Evolutionary conservation across 805 yeast genomes (phyloP).

Genomic region (Vanderwaltozyma verrucispora): DNA sequence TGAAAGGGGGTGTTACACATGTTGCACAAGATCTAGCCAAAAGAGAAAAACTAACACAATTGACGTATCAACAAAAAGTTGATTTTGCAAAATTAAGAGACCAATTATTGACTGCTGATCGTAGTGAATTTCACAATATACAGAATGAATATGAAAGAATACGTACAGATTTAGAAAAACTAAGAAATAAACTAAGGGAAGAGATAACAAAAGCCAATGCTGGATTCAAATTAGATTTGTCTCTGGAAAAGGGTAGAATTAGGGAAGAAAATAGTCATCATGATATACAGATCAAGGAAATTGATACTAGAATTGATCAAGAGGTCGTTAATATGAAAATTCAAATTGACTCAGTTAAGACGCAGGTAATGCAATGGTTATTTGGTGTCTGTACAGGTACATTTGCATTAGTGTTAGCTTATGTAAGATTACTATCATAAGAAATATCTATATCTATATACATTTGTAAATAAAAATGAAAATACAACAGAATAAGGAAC

Average conservation of each 20-base stretch:
- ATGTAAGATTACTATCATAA: slow-evolving; percentile 49
- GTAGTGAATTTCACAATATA: slow-evolving; percentile 70
- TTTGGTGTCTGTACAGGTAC: slow-evolving; percentile 99
- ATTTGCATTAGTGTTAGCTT: slow-evolving; percentile 86
- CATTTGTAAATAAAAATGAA: no score
- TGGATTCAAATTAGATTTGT: slow-evolving; percentile 81
- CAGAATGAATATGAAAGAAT: slow-evolving; percentile 82
- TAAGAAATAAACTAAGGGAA: slow-evolving; percentile 76
- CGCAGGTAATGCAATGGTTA: slow-evolving; percentile 97
- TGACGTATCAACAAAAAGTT: slow-evolving; percentile 91
- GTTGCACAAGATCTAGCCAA: slow-evolving; percentile 74
- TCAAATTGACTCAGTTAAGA: slow-evolving; percentile 90
- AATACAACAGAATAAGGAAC: no score
- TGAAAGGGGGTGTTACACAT: slow-evolving; percentile 69
- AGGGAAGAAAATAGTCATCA: slow-evolving; percentile 90
- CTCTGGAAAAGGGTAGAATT: slow-evolving; percentile 89
- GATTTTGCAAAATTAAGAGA: slow-evolving; percentile 93
- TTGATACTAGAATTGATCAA: slow-evolving; percentile 90
- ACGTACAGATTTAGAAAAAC: slow-evolving; percentile 73
- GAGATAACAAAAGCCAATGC: slow-evolving; percentile 87
- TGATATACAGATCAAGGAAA: slow-evolving; percentile 87
- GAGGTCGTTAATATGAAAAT: slow-evolving; percentile 91
- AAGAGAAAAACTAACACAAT: slow-evolving; percentile 68
- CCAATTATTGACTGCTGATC: slow-evolving; percentile 80
- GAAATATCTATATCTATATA: no score